A percentile compares a stretch with the other conserved stretches of the same genome.
These are phyloP conservation scores for Pythium chondricola DNA, from an alignment of 352 stramenopile species.

Conservation along the genomic window DNA sequence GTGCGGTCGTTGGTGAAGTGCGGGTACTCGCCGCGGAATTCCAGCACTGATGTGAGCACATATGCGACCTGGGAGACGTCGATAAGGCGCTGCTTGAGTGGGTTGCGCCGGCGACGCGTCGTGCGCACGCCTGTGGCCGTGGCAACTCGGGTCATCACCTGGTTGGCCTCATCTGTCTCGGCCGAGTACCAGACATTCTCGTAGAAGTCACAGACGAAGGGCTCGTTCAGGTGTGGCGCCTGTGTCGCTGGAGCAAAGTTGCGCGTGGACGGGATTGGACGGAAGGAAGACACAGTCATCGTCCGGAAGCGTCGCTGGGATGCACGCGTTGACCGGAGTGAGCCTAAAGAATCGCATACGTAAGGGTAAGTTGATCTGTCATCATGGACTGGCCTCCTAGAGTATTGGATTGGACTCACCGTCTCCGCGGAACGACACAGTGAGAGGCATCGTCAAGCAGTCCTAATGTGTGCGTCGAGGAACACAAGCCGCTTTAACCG, in stretches of 20 bases:
- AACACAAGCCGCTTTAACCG: too few relatives aligned
- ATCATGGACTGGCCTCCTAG: too few relatives aligned
- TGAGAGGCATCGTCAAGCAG: constrained; percentile 10
- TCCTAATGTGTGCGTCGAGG: too few relatives aligned
- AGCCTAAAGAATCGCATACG: too few relatives aligned
- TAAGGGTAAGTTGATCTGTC: too few relatives aligned
- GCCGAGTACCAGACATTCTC: constrained; percentile 23
- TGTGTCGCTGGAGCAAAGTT: neutral
- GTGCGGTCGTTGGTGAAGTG: constrained; percentile 19
- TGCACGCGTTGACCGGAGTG: constrained; percentile 7
- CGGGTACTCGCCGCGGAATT: constrained; percentile 66
- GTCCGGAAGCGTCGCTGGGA: constrained; percentile 7
- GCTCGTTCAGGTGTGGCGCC: neutral
- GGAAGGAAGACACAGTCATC: neutral
- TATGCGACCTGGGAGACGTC: constrained; percentile 71
- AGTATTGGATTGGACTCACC: constrained; percentile 3
- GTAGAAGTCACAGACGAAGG: constrained; percentile 25
- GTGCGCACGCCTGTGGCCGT: constrained; percentile 18
- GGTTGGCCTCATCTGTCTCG: constrained; percentile 7
- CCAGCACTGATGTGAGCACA: constrained; percentile 57
- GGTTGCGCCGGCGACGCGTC: constrained; percentile 12
- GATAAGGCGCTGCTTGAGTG: constrained; percentile 13
- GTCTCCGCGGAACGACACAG: constrained; percentile 15
- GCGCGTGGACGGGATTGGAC: neutral
- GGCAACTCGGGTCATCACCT: constrained; percentile 12